Percentiles rank a stretch among this genome's conserved stretches.
These are phyloP conservation scores for Colletotrichum sidae DNA, from an alignment of 2,329 filamentous ascomycete species.

Conservation along the genomic window DNA sequence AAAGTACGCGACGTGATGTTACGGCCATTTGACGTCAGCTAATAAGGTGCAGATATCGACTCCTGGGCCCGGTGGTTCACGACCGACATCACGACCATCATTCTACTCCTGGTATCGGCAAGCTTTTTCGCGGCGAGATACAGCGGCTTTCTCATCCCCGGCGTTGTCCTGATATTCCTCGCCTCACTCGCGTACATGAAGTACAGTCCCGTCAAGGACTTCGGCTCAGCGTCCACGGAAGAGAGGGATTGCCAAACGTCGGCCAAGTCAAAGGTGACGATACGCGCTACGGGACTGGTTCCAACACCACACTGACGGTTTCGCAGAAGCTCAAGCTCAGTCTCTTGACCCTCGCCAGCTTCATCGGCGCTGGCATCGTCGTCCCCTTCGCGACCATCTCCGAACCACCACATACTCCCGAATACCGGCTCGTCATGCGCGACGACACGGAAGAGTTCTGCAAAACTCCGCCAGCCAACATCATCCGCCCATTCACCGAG, in stretches of 20 bases:
- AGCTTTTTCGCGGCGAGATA: slow-evolving; percentile 41
- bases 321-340: slow-evolving; percentile 25
- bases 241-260: background rate
- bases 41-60: slow-evolving; percentile 42
- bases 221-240: slow-evolving; percentile 5
- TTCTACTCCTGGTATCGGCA: slow-evolving; percentile 44
- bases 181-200: slow-evolving; percentile 46
- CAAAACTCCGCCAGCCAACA: slow-evolving; percentile 14
- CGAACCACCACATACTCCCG: slow-evolving; percentile 30
- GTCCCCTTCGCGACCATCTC: slow-evolving; percentile 36
- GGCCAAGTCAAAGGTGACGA: no score
- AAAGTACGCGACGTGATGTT: slow-evolving; percentile 36
- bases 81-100: slow-evolving; percentile 43
- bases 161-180: slow-evolving; percentile 43
- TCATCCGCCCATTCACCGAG: slow-evolving; percentile 27
- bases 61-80: slow-evolving; percentile 47
- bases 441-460: slow-evolving; percentile 28
- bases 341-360: slow-evolving; percentile 21
- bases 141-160: slow-evolving; percentile 42
- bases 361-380: slow-evolving; percentile 36
- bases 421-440: slow-evolving; percentile 31
- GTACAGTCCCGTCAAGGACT: slow-evolving; percentile 38
- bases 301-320: background rate
- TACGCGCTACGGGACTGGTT: rapidly evolving
- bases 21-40: background rate